These are phyloP conservation scores for Kentomonas sorsogonicus DNA, from an alignment of 208 protist species.

Conservation along the genomic window DNA sequence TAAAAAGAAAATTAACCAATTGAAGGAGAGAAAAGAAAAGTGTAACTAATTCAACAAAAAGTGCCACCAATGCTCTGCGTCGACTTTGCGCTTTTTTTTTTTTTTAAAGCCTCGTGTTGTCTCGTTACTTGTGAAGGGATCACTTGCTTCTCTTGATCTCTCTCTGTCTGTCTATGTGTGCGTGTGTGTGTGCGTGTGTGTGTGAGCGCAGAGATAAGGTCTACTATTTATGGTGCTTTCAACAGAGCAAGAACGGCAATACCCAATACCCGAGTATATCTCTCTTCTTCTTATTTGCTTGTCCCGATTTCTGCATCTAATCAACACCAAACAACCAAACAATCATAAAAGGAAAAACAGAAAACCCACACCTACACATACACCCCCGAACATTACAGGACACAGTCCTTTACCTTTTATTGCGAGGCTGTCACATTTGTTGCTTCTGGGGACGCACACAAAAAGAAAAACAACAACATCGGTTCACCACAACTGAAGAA, in stretches of 20 bases:
- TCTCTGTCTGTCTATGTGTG: constrained; percentile 8
- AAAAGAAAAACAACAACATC: not conserved
- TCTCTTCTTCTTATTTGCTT: not conserved
- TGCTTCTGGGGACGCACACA: too few species aligned
- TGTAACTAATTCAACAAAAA: too few species aligned
- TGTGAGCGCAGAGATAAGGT: too few species aligned
- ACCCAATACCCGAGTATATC: too few species aligned
- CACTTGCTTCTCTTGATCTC: not conserved
- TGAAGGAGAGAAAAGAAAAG: too few species aligned
- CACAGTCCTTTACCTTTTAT: too few species aligned
- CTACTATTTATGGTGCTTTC: too few species aligned
- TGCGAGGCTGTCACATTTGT: too few species aligned
- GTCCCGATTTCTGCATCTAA: not conserved
- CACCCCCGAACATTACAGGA: not conserved
- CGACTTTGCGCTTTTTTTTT: constrained; percentile 4
- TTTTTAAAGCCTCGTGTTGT: not conserved
- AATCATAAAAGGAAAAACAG: not conserved
- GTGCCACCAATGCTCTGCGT: too few species aligned
- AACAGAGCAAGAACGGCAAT: too few species aligned
- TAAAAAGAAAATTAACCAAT: constrained; percentile 3
- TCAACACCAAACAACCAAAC: not conserved
- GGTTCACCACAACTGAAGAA: not conserved
- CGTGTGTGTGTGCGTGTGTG: too few species aligned
- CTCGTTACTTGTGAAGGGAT: not conserved
- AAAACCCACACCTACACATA: too few species aligned